Conservation (phyloP, 805 yeast species). For the Lachancea sp. region DNA sequence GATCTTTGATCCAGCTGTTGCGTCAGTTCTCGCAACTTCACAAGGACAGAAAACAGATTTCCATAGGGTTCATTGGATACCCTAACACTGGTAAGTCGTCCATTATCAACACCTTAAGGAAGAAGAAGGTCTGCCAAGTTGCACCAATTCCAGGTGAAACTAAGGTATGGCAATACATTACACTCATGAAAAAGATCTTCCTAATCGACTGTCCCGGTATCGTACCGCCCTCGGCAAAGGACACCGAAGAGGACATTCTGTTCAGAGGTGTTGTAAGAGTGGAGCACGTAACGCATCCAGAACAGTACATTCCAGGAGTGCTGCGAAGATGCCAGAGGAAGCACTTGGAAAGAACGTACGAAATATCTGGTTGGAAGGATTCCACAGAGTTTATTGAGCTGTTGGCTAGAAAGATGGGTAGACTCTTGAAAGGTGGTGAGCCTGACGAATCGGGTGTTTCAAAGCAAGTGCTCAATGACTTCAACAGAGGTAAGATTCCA, state of each 20-base stretch:
- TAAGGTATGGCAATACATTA: constrained; percentile 97
- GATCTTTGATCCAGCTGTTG: constrained; percentile 84
- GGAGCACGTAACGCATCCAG: constrained; percentile 94
- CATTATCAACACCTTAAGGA: constrained; percentile 85
- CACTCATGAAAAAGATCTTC: constrained; percentile 92
- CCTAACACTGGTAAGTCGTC: constrained; percentile 98
- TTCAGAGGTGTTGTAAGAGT: constrained; percentile 98
- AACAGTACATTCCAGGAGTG: constrained; percentile 87
- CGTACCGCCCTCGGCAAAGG: constrained; percentile 90
- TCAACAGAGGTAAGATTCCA: constrained; percentile 95
- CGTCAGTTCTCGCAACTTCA: constrained; percentile 91
- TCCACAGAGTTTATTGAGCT: constrained; percentile 80
- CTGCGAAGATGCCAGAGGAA: constrained; percentile 77
- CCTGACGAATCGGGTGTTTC: constrained; percentile 94
- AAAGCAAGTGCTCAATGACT: constrained; percentile 83
- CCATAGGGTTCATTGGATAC: constrained; percentile 95
- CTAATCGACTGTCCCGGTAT: constrained; percentile 98
- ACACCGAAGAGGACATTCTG: constrained; percentile 83
- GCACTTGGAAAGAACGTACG: constrained; percentile 93
- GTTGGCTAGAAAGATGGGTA: constrained; percentile 87
- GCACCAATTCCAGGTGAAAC: constrained; percentile 99
- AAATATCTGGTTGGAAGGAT: constrained; percentile 81
- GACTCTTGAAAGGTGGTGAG: constrained; percentile 93
- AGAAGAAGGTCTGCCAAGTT: constrained; percentile 92
- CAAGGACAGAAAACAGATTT: constrained; percentile 88